phyloP scores from a whole-genome alignment of 2,329 filamentous ascomycete genomes.

The Neopestalotiopsis rosae region DNA sequence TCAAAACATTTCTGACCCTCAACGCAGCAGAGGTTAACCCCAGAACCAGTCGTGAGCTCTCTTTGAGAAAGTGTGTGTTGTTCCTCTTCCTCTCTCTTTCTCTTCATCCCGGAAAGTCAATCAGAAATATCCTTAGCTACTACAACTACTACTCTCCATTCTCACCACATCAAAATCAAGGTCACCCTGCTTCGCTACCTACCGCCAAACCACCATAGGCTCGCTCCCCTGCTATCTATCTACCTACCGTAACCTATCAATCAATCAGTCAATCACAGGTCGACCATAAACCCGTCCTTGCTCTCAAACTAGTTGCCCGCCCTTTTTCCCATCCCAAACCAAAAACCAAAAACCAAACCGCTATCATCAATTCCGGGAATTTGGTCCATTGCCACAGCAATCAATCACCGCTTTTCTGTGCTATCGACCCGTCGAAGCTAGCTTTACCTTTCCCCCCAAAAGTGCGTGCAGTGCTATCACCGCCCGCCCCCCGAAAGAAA shows the following conservation, averaged over 20 bases:
- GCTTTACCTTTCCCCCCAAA: not conserved
- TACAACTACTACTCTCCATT: conserved; percentile 15
- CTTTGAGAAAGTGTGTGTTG: not conserved
- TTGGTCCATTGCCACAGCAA: conserved; percentile 16
- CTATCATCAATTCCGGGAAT: conserved; percentile 12
- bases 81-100: conserved; percentile 14
- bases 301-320: conserved; percentile 4
- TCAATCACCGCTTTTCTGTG: conserved; percentile 13
- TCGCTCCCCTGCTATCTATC: not conserved
- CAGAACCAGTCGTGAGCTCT: conserved; percentile 4
- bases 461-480: not conserved
- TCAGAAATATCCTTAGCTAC: conserved; percentile 24
- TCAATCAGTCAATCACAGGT: not conserved
- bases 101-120: conserved; percentile 9
- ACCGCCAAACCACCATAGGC: not conserved
- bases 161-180: conserved; percentile 7
- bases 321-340: not conserved
- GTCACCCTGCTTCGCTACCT: not conserved
- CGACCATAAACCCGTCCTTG: conserved; percentile 1
- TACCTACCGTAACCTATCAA: not conserved
- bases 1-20: conserved; percentile 46
- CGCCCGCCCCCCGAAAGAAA: not conserved
- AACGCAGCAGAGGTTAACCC: conserved; percentile 32
- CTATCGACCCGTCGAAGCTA: conserved; percentile 6
- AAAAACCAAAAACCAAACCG: conserved; percentile 7